phyloP scores from a whole-genome alignment of 495 filamentous ascomycete genomes.

The Trichoderma erinaceum region DNA sequence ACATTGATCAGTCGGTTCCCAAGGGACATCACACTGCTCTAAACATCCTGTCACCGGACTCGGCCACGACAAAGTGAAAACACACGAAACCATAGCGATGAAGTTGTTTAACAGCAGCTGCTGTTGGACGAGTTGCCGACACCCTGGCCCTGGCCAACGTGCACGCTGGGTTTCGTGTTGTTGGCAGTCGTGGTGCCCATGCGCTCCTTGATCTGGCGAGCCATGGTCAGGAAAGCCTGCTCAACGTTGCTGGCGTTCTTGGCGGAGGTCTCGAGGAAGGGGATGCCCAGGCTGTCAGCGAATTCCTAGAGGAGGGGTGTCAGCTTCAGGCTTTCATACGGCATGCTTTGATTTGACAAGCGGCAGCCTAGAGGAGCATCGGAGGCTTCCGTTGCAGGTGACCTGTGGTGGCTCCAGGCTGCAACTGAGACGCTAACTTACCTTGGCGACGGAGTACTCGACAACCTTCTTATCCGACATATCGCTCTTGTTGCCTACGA shows the following conservation, averaged over 20 bases:
- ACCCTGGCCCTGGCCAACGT: conserved; percentile 88
- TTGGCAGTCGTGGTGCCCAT: conserved; percentile 93
- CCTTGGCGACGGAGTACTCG: conserved; percentile 98
- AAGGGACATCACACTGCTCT: conserved; percentile 5
- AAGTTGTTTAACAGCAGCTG: conserved; percentile 79
- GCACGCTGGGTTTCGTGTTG: conserved; percentile 97
- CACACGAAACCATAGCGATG: conserved; percentile 13
- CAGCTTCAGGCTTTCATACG: not conserved
- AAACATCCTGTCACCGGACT: conserved; percentile 12
- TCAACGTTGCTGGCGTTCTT: conserved; percentile 99
- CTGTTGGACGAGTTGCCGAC: conserved; percentile 85
- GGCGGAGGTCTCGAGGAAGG: conserved; percentile 98
- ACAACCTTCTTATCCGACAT: conserved; percentile 99
- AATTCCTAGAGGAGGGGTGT: conserved; percentile 65
- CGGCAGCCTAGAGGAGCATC: not conserved
- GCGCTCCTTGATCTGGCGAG: conserved; percentile 98
- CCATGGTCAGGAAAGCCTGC: conserved; percentile 99
- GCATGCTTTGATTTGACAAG: not conserved
- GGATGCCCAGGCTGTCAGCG: conserved; percentile 96
- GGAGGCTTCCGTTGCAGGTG: not conserved
- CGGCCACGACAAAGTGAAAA: conserved; percentile 9
- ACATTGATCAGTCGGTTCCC: conserved; percentile 5
- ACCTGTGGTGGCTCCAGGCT: not conserved
- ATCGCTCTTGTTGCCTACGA: conserved; percentile 99
- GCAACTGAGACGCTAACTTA: conserved; percentile 30